phyloP scores from a whole-genome alignment of 2,329 filamentous ascomycete genomes.

The Xylariaceae sp. region DNA sequence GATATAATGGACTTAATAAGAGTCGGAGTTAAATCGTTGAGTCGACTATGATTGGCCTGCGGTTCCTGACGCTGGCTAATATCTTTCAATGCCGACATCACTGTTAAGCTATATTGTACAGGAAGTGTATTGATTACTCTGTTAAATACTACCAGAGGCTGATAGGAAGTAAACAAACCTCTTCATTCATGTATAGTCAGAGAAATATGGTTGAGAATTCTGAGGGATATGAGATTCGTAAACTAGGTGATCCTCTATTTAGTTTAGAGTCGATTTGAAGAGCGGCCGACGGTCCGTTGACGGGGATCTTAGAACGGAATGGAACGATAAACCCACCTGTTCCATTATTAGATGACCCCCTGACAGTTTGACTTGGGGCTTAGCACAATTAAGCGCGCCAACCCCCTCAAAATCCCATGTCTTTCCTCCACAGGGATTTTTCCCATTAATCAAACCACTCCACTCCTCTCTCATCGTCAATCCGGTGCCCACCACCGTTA shows the following conservation, averaged over 20 bases:
- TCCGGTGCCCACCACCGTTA: background rate
- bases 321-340: background rate
- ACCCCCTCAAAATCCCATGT: conserved; percentile 12
- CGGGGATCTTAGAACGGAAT: background rate
- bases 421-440: conserved; percentile 14
- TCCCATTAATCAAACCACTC: conserved; percentile 19
- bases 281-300: background rate
- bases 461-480: conserved; percentile 10
- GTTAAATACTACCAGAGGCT: no score
- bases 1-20: background rate
- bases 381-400: conserved; percentile 24
- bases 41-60: background rate
- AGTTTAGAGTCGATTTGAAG: background rate
- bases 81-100: background rate
- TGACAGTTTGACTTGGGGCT: conserved; percentile 9
- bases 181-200: no score
- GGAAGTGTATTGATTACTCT: no score
- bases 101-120: background rate
- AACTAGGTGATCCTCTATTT: background rate
- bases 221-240: no score
- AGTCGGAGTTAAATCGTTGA: background rate
- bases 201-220: no score
- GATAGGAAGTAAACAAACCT: no score
- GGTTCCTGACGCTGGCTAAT: background rate
- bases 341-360: conserved; percentile 6